Evolutionary conservation across 2,329 filamentous ascomycete genomes (phyloP), one percentile per base, ranked within the genome.

Genomic region (Arthrinium phaeospermum): DNA sequence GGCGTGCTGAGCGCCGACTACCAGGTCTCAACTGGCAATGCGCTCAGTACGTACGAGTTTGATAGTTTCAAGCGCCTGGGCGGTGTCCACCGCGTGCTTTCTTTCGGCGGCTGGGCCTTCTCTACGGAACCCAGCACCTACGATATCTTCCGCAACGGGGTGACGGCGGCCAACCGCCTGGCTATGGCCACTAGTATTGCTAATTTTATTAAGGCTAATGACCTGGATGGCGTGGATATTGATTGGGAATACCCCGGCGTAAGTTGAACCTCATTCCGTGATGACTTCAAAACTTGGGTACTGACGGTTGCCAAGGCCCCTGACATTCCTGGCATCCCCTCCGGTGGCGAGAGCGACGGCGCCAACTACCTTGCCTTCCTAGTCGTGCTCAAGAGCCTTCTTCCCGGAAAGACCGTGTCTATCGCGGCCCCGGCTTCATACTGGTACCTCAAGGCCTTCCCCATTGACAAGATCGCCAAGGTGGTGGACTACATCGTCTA

Each of bases 101-200:
- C 81, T 0, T 81, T 85, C 71, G 83, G 83, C n/a, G 83, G 83
- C n/a, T 85, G 83, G 83, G 75, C 71, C 0, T 83, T 82, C 72
- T 81, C 78, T 0, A 84, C 82, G 0, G 74, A 78, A 10, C 71
- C 75, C 0, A 72, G 41, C 10, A 82, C 81, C 0, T 83, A 78
- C 70, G 24, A 67, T 14, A 81, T 83, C 37, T 78, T 84, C 69
- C 76, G 82, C 0, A 67, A 81, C 8, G 80, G 70, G 19, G 77
- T 81, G 1, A 71, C 22, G 68, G 46, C 75, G 1, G 78, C 68
- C 0, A 83, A 85, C 57, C 76, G 80, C 2, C 61, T 74, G 34
- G 78, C 34, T 0, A 45, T 73, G 49, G 69, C 45, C 14, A 70
- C 64, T 16, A 73, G 73, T 47, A 49, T 75, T 14, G 68, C 70